Conservation (phyloP, 1,139 yeast genomes). For the Kurtzmaniella quercitrusa region DNA sequence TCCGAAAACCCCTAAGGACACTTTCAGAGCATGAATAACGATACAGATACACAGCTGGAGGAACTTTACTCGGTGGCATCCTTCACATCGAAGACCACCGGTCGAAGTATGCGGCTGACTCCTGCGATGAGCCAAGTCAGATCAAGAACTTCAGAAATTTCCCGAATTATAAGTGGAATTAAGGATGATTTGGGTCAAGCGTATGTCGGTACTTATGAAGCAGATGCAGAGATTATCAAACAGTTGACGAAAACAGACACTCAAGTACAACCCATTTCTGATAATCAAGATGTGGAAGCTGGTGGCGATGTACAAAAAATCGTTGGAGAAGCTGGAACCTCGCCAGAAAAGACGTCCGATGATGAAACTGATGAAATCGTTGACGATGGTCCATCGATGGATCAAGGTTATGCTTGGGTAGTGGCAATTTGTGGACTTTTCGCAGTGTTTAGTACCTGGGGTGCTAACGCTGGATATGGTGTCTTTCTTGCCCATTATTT, state of each 20-base stretch:
- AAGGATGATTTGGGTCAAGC: conserved; percentile 25
- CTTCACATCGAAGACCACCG: neutral
- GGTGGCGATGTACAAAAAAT: conserved; percentile 4
- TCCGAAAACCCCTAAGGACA: neutral
- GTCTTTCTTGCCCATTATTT: conserved; percentile 61
- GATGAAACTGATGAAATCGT: conserved; percentile 8
- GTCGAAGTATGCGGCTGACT: neutral
- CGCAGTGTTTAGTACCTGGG: conserved; percentile 62
- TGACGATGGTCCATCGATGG: conserved; percentile 48
- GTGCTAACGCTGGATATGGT: conserved; percentile 67
- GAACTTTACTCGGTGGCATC: neutral
- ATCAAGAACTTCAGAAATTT: conserved; percentile 17
- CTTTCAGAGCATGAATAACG: neutral
- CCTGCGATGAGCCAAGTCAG: neutral
- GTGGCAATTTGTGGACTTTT: conserved; percentile 52
- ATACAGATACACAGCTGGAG: neutral
- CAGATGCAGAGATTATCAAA: neutral
- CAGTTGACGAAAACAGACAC: conserved; percentile 1
- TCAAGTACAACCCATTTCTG: conserved; percentile 17
- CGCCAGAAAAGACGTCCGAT: conserved; percentile 9
- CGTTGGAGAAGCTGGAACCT: conserved; percentile 3
- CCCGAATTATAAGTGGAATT: conserved; percentile 29
- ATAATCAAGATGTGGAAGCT: conserved; percentile 2
- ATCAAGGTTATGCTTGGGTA: conserved; percentile 72
- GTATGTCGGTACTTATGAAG: neutral